These are phyloP conservation scores for Ophiostoma triangulosporum DNA, from an alignment of 2,329 filamentous ascomycete genomes.

Conservation along the genomic window DNA sequence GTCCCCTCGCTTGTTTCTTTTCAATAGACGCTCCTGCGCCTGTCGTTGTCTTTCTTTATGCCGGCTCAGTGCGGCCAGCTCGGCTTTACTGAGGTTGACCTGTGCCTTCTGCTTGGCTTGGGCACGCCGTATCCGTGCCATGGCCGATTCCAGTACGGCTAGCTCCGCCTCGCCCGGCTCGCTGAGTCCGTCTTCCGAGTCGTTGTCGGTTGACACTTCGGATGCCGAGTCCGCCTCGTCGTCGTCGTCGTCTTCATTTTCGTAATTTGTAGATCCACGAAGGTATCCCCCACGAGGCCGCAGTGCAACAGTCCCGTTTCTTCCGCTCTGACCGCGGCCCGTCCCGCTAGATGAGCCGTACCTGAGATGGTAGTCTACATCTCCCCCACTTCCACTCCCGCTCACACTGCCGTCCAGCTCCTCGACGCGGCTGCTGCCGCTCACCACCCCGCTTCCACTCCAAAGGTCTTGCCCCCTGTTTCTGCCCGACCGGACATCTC, in stretches of 20 bases:
- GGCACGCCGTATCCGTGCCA: conserved; percentile 68
- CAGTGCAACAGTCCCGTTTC: not conserved
- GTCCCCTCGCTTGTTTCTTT: conserved; percentile 21
- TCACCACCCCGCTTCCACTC: conserved; percentile 19
- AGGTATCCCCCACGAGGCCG: conserved; percentile 25
- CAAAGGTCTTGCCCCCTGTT: conserved; percentile 20
- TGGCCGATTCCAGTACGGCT: conserved; percentile 59
- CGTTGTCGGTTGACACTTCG: conserved; percentile 27
- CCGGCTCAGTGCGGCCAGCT: conserved; percentile 68
- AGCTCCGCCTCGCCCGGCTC: conserved; percentile 43
- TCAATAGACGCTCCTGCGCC: conserved; percentile 21
- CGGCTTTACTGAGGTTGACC: conserved; percentile 65
- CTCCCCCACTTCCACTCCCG: conserved; percentile 33
- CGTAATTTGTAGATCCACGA: conserved; percentile 21
- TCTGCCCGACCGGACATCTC: conserved; percentile 32
- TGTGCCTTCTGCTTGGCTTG: conserved; percentile 63
- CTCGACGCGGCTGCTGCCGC: conserved; percentile 35
- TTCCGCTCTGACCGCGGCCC: conserved; percentile 36
- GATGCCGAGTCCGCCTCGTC: not conserved
- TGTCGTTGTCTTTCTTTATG: conserved; percentile 45
- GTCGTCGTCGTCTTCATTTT: conserved; percentile 2
- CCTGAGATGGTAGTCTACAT: conserved; percentile 16
- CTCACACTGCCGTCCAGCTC: conserved; percentile 51
- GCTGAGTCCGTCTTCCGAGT: conserved; percentile 31
- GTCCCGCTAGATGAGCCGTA: conserved; percentile 22